Evolutionary conservation across 2,329 filamentous ascomycete genomes (phyloP).

Genomic region (Fusarium devonianum): DNA sequence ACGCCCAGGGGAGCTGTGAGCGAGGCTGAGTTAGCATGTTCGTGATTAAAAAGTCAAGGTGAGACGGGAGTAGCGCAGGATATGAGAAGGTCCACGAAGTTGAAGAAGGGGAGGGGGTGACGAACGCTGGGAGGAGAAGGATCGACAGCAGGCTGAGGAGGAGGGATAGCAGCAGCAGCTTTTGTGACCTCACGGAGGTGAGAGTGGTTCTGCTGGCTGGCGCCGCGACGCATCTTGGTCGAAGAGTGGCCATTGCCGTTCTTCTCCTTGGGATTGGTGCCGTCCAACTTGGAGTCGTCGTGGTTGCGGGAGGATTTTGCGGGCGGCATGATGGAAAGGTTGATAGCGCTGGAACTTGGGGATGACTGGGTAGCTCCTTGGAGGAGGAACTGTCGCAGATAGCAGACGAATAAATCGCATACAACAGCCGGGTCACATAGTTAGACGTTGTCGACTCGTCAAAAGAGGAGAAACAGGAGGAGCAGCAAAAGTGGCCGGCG

Average conservation of each 20-base stretch:
- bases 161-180: conserved; percentile 47
- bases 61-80: not conserved
- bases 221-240: conserved; percentile 63
- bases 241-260: conserved; percentile 53
- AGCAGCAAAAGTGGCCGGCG: conserved; percentile 31
- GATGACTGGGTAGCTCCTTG: too few species aligned
- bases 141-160: conserved; percentile 43
- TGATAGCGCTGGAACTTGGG: not conserved
- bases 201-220: conserved; percentile 58
- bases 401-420: conserved; percentile 6
- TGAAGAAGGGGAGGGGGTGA: conserved; percentile 21
- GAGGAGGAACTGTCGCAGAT: conserved; percentile 4
- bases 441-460: conserved; percentile 20
- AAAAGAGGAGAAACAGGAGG: conserved; percentile 27
- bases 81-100: not conserved
- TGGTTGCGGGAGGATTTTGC: conserved; percentile 55
- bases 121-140: conserved; percentile 47
- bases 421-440: conserved; percentile 31
- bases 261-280: conserved; percentile 54
- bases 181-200: conserved; percentile 55
- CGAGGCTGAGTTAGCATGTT: conserved; percentile 19
- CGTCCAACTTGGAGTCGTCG: conserved; percentile 57
- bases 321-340: conserved; percentile 50
- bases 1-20: conserved; percentile 68
- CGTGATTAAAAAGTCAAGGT: not conserved